These are phyloP conservation scores for Cystobasidium sp. DNA, from an alignment of 1,284 basidiomycete genomes.

Conservation along the genomic window DNA sequence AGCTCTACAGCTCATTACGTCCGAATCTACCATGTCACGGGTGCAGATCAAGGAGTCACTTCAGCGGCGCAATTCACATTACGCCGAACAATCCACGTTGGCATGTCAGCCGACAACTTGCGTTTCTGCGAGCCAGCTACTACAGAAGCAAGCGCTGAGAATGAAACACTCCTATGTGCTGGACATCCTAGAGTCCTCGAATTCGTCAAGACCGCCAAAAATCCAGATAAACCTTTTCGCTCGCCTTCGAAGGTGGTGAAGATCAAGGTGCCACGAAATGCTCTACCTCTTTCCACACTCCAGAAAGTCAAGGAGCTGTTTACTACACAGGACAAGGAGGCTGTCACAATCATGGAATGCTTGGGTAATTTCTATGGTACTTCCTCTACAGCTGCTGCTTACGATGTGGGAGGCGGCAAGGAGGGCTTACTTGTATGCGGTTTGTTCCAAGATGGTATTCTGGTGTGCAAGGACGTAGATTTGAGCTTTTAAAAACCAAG, in stretches of 20 bases:
- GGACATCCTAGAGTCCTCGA: conserved; percentile 27
- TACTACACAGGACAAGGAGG: background rate
- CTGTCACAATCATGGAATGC: conserved; percentile 18
- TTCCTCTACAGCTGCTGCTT: conserved; percentile 25
- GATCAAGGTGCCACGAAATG: conserved; percentile 6
- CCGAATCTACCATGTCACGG: conserved; percentile 19
- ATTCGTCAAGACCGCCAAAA: conserved; percentile 31
- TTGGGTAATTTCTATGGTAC: conserved; percentile 38
- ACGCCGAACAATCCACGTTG: conserved; percentile 18
- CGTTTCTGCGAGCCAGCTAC: background rate
- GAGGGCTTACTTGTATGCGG: conserved; percentile 27
- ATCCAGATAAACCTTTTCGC: conserved; percentile 16
- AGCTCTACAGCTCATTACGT: conserved; percentile 22
- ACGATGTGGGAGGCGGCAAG: background rate
- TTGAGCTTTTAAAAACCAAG: background rate
- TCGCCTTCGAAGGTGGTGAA: conserved; percentile 28
- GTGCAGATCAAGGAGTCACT: conserved; percentile 1
- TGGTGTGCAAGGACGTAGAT: conserved; percentile 22
- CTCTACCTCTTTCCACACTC: background rate
- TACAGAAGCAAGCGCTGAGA: background rate
- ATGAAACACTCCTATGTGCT: conserved; percentile 21
- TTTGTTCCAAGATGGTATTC: conserved; percentile 27
- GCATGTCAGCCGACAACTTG: conserved; percentile 33
- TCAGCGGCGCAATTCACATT: conserved; percentile 1
- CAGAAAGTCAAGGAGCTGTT: conserved; percentile 9